A percentile compares a stretch with the other conserved stretches of the same genome.
Conservation (phyloP, 805 yeast species). For the Cyberlindnera mississippiensis region DNA sequence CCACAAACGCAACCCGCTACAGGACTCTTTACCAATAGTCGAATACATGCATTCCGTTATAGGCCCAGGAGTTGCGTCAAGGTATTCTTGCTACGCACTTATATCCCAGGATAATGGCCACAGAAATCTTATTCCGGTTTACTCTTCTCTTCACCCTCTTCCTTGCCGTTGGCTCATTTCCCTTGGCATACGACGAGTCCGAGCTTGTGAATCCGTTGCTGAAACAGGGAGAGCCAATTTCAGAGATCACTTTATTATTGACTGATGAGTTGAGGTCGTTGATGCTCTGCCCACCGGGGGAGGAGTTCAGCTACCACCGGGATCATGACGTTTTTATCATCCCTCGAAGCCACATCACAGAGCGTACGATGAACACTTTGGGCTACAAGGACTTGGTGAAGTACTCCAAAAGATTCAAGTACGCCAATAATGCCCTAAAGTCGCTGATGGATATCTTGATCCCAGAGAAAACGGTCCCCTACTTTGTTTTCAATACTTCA, state of each 20-base stretch:
- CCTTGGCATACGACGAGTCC: slow-evolving; percentile 1
- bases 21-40: no score
- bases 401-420: slow-evolving; percentile 24
- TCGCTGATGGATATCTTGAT: slow-evolving; percentile 24
- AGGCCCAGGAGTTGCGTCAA: no score
- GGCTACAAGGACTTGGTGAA: slow-evolving; percentile 27
- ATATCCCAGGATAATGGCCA: no score
- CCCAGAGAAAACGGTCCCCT: slow-evolving; percentile 33
- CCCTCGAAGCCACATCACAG: slow-evolving; percentile 28
- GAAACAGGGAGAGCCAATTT: not conserved
- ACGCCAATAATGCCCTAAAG: slow-evolving; percentile 14
- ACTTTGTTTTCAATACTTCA: slow-evolving; percentile 38
- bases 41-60: no score
- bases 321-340: slow-evolving; percentile 26
- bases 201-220: slow-evolving; percentile 3
- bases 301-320: not conserved
- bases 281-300: not conserved
- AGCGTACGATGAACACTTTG: slow-evolving; percentile 22
- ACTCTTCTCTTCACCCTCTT: no score
- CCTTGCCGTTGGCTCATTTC: not conserved
- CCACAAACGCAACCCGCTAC: no score
- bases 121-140: no score
- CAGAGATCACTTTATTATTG: slow-evolving; percentile 7
- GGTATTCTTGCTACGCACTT: no score
- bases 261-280: slow-evolving; percentile 11